Conservation (phyloP, 2,329 filamentous ascomycete genomes). For the Septoria linicola region DNA sequence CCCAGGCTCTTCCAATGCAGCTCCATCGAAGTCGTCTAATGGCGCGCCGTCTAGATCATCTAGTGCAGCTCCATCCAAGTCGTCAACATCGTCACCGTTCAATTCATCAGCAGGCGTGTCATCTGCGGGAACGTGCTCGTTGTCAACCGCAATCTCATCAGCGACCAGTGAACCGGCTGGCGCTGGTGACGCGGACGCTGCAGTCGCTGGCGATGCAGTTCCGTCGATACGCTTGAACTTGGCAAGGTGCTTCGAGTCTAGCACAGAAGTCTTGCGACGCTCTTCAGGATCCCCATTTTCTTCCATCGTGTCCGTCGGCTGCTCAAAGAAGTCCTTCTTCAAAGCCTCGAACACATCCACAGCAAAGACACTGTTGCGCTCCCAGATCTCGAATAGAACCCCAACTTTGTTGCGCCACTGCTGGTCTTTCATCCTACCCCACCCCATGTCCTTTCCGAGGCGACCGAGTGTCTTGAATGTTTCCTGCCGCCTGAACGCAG, state of each 20-base stretch:
- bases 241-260: slow-evolving; percentile 28
- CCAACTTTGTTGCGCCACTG: slow-evolving; percentile 80
- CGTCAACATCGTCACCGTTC: slow-evolving; percentile 44
- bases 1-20: slow-evolving; percentile 28
- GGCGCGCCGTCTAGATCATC: slow-evolving; percentile 48
- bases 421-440: slow-evolving; percentile 78
- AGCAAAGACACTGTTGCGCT: slow-evolving; percentile 66
- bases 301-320: slow-evolving; percentile 60
- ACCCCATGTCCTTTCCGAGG: slow-evolving; percentile 68
- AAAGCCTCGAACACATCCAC: slow-evolving; percentile 71
- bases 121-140: background rate
- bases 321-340: slow-evolving; percentile 67
- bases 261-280: slow-evolving; percentile 40
- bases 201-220: slow-evolving; percentile 38
- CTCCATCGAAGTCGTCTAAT: slow-evolving; percentile 38
- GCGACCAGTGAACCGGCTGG: slow-evolving; percentile 6
- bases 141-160: background rate
- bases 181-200: slow-evolving; percentile 17
- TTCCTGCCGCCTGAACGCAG: slow-evolving; percentile 63
- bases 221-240: slow-evolving; percentile 56
- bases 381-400: slow-evolving; percentile 68
- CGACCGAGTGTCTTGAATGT: slow-evolving; percentile 74
- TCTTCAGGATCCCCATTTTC: slow-evolving; percentile 42
- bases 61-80: slow-evolving; percentile 35
- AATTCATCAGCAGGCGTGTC: slow-evolving; percentile 38